Conservation (phyloP, 2,329 filamentous ascomycete species). For the Diaporthe citriasiana region DNA sequence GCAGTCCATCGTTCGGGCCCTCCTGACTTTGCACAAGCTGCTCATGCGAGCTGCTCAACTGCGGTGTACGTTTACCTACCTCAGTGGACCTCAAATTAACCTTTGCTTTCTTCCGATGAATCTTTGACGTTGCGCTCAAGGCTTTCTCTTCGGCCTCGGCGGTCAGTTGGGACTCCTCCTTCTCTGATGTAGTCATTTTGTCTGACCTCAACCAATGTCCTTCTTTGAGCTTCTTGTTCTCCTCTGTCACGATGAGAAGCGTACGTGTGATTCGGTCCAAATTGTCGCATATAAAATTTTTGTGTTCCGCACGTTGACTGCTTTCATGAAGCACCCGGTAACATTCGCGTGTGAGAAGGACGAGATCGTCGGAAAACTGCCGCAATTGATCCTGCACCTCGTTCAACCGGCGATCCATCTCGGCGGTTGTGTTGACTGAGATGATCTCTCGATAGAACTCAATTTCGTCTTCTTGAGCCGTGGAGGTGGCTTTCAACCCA, state of each 20-base stretch:
- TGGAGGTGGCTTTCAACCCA: not conserved
- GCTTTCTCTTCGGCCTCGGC: not conserved
- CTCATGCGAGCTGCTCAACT: no score
- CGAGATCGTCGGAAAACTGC: not conserved
- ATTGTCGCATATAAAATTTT: not conserved
- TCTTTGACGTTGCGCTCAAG: not conserved
- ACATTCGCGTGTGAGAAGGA: not conserved
- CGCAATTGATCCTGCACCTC: not conserved
- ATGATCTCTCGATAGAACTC: not conserved
- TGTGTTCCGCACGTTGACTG: not conserved
- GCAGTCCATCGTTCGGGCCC: fast-evolving
- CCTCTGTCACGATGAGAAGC: not conserved
- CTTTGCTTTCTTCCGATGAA: not conserved
- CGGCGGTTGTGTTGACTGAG: not conserved
- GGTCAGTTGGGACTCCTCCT: not conserved
- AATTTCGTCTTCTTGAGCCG: not conserved
- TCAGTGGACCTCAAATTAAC: not conserved
- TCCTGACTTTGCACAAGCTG: not conserved
- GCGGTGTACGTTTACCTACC: fast-evolving
- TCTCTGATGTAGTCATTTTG: fast-evolving
- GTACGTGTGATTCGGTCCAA: not conserved
- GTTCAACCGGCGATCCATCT: not conserved
- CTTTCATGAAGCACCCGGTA: not conserved
- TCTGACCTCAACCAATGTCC: not conserved
- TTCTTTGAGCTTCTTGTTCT: not conserved